Evolutionary conservation across 176 grass and related monocot genomes (phyloP).

Genomic region (Rhynchospora breviuscula): DNA sequence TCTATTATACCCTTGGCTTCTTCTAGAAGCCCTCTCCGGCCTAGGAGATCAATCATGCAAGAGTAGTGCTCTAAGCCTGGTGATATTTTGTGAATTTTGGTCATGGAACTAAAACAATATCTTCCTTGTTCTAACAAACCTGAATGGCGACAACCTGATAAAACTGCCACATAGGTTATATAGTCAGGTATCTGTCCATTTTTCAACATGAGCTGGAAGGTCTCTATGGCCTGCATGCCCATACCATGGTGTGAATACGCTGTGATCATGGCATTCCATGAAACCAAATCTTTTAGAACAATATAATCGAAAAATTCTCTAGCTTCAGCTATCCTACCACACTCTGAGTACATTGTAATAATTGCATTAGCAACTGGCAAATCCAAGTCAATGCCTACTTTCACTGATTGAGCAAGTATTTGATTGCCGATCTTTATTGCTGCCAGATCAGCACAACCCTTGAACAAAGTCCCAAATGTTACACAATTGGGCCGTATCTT

Average conservation of each 20-base stretch:
- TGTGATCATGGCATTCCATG: slow-evolving; percentile 98
- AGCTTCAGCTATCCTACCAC: slow-evolving; percentile 76
- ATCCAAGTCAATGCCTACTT: slow-evolving; percentile 58
- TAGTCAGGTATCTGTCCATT: slow-evolving; percentile 67
- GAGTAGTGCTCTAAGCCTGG: slow-evolving; percentile 84
- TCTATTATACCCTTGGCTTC: slow-evolving; percentile 79
- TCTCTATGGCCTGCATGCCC: slow-evolving; percentile 68
- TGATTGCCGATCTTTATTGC: slow-evolving; percentile 76
- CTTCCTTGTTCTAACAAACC: slow-evolving; percentile 69
- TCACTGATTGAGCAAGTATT: slow-evolving; percentile 54
- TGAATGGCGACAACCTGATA: slow-evolving; percentile 78
- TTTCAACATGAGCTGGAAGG: slow-evolving; percentile 59
- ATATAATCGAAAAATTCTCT: slow-evolving; percentile 59
- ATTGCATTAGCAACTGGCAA: slow-evolving; percentile 56
- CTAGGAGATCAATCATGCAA: slow-evolving; percentile 95
- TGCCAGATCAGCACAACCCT: slow-evolving; percentile 72
- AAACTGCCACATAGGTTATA: slow-evolving; percentile 91
- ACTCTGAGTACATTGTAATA: slow-evolving; percentile 95
- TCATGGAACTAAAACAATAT: slow-evolving; percentile 80
- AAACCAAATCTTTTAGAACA: slow-evolving; percentile 67
- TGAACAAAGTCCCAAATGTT: slow-evolving; percentile 76
- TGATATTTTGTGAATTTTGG: slow-evolving; percentile 49
- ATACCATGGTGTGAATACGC: slow-evolving; percentile 89
- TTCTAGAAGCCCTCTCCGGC: slow-evolving; percentile 51
- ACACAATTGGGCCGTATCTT: slow-evolving; percentile 77